Evolutionary conservation across 225 moss, liverwort and hornwort species (phyloP).

Genomic region (Antitrichia curtipendula): DNA sequence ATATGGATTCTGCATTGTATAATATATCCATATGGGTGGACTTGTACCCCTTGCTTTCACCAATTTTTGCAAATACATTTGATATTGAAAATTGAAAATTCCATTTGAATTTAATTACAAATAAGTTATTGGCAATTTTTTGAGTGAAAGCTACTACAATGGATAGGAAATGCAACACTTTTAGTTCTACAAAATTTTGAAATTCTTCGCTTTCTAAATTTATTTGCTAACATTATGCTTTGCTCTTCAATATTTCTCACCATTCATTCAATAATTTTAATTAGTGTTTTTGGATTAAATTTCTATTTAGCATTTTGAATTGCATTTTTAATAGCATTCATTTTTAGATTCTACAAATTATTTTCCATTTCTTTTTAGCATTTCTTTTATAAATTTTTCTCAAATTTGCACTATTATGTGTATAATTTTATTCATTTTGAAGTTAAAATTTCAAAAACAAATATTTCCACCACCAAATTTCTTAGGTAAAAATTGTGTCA

Average conservation of each 20-base stretch:
- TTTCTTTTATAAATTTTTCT: neutral
- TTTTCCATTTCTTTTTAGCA: no score
- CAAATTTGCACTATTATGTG: neutral
- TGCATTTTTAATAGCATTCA: neutral
- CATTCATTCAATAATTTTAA: neutral
- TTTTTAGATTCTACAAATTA: neutral
- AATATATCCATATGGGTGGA: no score
- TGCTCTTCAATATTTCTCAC: neutral
- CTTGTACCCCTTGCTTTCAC: neutral
- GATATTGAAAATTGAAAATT: neutral
- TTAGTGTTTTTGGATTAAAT: neutral
- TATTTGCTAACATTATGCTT: neutral
- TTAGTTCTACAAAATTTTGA: neutral
- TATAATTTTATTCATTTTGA: no score
- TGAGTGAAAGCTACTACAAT: accelerated
- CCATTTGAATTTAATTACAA: no score
- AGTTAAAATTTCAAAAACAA: no score
- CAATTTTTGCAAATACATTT: neutral
- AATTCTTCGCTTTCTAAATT: neutral
- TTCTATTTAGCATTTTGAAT: neutral
- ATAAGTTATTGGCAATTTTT: neutral
- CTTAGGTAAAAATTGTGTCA: no score
- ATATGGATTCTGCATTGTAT: no score
- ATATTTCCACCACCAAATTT: no score
- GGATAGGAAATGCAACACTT: no score